phyloP scores from a whole-genome alignment of 257 asterid species.

The Anisodus tanguticus region DNA sequence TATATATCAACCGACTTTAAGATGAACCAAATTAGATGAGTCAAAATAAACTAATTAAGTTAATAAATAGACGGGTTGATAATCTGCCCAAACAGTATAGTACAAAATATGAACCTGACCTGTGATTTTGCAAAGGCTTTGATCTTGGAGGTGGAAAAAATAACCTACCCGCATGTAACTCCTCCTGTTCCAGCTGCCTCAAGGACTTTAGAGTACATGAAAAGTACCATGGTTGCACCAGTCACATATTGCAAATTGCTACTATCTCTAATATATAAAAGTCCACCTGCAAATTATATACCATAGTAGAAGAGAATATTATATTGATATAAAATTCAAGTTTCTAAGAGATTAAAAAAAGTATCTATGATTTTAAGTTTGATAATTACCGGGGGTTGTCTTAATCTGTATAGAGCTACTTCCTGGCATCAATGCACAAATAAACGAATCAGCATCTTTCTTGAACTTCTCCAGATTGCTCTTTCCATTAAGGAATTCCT shows the following conservation, averaged over 20 bases:
- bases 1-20: too few species aligned
- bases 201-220: constrained; percentile 57
- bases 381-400: constrained; percentile 70
- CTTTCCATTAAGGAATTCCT: constrained; percentile 70
- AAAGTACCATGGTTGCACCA: constrained; percentile 61
- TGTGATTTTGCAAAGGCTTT: constrained; percentile 74
- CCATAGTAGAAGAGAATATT: neutral
- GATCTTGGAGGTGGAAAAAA: constrained; percentile 52
- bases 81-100: too few species aligned
- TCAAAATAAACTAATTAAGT: too few species aligned
- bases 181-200: constrained; percentile 39
- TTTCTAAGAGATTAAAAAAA: neutral
- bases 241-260: constrained; percentile 73
- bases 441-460: constrained; percentile 67
- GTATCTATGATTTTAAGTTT: too few species aligned
- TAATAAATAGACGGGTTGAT: too few species aligned
- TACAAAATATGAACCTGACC: constrained; percentile 36
- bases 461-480: constrained; percentile 53
- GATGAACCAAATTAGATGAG: too few species aligned
- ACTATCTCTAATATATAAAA: constrained; percentile 64
- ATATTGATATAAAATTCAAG: neutral
- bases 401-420: constrained; percentile 63
- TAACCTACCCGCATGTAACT: constrained; percentile 60
- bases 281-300: constrained; percentile 61
- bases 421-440: constrained; percentile 75